Base-by-base conservation (phyloP, 305 asterid genomes). In the Coffea humblotiana region DNA sequence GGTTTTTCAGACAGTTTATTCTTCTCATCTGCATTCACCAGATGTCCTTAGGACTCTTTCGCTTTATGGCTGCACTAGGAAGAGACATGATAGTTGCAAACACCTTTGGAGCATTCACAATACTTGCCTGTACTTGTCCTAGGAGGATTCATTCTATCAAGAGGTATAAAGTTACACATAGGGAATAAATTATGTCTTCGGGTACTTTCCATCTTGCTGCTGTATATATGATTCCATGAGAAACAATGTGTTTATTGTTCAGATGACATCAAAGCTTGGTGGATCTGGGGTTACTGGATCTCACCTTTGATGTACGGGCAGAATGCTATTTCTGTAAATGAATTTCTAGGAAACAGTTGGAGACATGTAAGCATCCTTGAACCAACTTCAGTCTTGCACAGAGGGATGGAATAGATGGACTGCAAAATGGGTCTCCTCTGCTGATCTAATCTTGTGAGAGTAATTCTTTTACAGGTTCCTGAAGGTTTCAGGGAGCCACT, bases 281-380 rank as follows among this genome's bases (percentile, higher is more conserved):
- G 98, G 96, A 6, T 90, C 0, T 93, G 97, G 97, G 91, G 63
- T 56, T 93, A 89, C 86, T 93, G 92, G 92, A 16, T 88, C 47
- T 93, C 97, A 9, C 93, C 96, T 1, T 43, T 93, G 89, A 93
- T 90, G 91, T 93, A 93, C 72, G 94, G 87, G 69, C 96, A 91
- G 79, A 91, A 85, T 75, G 96, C 94, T 15, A 83, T 91, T 67
- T 82, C 90, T 58, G 94, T 77, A 21, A 93, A 91, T 71, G 99
- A 95, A 80, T 93, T 91, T 86, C 97, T 93, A 23, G 97, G 98
- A 54, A 88, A 95, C 83, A 93, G 98, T 80, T 95, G 99, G 99
- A 87, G 88, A 84, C 92, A 92, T 88, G 99, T 95, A 90, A 87
- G 95, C 67, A 76, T 48, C 76, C 79, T 52, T 52, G 32, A 18